Evolutionary conservation across 2,329 filamentous ascomycete species (phyloP), one percentile per base, ranked within the genome.

Genomic region (Alternaria infectoria): DNA sequence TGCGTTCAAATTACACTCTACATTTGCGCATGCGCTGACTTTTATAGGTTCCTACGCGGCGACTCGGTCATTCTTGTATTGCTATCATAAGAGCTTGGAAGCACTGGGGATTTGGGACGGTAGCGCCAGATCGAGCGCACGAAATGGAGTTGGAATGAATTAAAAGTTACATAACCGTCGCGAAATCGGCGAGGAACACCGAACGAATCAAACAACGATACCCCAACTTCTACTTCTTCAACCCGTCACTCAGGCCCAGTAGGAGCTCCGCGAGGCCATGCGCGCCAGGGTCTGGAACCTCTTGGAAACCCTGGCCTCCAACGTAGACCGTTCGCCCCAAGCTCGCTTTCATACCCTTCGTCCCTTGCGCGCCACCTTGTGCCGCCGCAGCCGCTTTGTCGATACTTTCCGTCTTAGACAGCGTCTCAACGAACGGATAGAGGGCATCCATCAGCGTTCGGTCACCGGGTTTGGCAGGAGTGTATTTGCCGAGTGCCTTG

Each of bases 331-430:
- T 88, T 62, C 93, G 84, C 8, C 96, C 96, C 44, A 99, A 83
- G 71, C 90, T 96, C 45, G 96, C 93, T 79, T 91, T 89, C 94
- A 99, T 97, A 23, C 91, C 91, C 83, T 94, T 97, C 19, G 96
- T 98, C 28, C 88, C 88, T 68, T 95, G 90, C 5, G 94, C 91
- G 0, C 91, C 96, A 50, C 89, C 85, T 67, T 87, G 87, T 0
- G 93, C 90, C 2, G 92, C 93, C 71, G 88, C 84, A 0, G 93
- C 93, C 8, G 96, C 94, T 76, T 89, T 85, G 68, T 88, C 86
- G 19, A 96, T 78, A 75, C 92, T 87, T 13, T 87, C 88, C 0
- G 89, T 89, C 73, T 86, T 80, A 7, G 81, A 84, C 3, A 98
- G 85, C 4, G 86, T 87, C 46, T 93, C 87, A 55, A 96, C 90